Base-by-base conservation (phyloP, 371 early-diverging fungal species). In the Zychaea mexicana region DNA sequence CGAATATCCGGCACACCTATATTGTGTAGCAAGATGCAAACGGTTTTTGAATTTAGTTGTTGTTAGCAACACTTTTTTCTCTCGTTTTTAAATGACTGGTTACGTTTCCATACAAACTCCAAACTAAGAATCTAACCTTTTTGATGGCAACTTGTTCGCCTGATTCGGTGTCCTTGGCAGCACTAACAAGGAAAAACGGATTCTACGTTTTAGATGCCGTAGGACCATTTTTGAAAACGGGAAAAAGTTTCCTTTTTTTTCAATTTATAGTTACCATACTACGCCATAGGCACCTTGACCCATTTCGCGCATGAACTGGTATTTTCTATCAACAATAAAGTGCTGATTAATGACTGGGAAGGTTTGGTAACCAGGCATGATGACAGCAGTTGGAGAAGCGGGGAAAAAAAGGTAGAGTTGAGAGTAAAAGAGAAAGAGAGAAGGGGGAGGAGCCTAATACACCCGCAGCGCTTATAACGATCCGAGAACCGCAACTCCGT, bases 111-210 rank as follows among this genome's bases (percentile, higher is more conserved):
- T 19, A 57, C n/a, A 45, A 6, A 33, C n/a, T 15, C 7, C 39
- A 45, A 86, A 24, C 10, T 86, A 42, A 42, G 49, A 83, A 87
- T 62, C n/a, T n/a, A n/a, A 94, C 92, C 79, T 94, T 94, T 70
- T 96, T 96, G 68, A 96, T 94, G 53, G 97, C 97, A 2, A 96
- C 95, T 69, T 91, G 88, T 70, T 93, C 91, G 24, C 92, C 92
- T 2, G 90, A 86, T 59, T 88, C 84, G 12, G 84, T 85, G 66
- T 94, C 87, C 65, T 85, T 90, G 22, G 94, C 93, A 70, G 92
- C 90, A 69, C 93, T 94, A 17, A 55, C 28, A 10, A 33, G 12
- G 32, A 42, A 42, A 42, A 42, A 6, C 7, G 42, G 42, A 42
- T 42, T 42, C 15, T 10, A n/a, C n/a, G 22, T 72, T 26, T 55